phyloP scores from a whole-genome alignment of 768 basidiomycete genomes.

The Lyophyllum decastes region DNA sequence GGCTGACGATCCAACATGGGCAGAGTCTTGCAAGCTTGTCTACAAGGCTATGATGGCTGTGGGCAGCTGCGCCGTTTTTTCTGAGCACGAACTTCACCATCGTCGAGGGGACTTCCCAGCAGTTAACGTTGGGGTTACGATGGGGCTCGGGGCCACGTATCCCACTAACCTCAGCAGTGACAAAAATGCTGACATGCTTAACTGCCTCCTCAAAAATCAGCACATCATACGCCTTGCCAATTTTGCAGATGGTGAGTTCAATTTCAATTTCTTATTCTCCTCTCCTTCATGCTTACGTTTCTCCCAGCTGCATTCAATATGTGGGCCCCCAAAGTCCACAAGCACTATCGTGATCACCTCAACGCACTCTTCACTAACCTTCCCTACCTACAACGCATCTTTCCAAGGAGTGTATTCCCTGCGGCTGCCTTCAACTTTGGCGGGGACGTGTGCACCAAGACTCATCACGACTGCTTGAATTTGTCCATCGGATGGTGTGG shows the following conservation, averaged over 20 bases:
- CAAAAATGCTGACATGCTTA: neutral
- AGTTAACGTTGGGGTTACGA: constrained; percentile 3
- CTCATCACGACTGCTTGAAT: neutral
- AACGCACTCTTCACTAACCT: no score
- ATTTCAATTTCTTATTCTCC: neutral
- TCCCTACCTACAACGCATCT: neutral
- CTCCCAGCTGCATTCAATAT: neutral
- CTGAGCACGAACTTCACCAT: neutral
- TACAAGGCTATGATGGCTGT: neutral
- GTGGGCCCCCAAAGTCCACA: neutral
- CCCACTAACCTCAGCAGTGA: neutral
- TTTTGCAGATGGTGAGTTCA: neutral
- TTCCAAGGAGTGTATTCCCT: constrained; percentile 2
- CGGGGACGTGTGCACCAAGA: no score
- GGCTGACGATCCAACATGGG: neutral
- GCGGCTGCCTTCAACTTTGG: neutral
- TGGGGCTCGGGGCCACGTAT: neutral
- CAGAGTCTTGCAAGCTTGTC: neutral
- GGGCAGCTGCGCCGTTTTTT: neutral
- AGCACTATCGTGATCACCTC: neutral
- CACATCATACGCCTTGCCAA: neutral
- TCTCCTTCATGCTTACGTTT: neutral
- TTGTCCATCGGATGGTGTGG: neutral
- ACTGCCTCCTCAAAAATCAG: neutral
- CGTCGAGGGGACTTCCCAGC: neutral